Conservation (phyloP, 2,329 filamentous ascomycete genomes). For the Ceratocystis eucalypticola region DNA sequence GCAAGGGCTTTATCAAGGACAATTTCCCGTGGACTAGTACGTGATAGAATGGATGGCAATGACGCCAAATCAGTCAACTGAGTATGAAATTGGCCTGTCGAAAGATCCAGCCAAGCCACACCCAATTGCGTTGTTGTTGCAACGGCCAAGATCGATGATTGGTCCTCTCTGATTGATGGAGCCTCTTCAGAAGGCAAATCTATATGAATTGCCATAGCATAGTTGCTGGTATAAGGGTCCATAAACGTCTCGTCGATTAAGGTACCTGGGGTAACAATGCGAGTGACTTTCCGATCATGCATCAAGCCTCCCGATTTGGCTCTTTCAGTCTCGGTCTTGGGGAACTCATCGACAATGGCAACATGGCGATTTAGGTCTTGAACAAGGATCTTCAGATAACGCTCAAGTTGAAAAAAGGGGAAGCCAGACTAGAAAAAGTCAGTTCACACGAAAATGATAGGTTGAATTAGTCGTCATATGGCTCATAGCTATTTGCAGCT, state of each 20-base stretch:
- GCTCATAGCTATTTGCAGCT: background rate
- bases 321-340: constrained; percentile 51
- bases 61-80: constrained; percentile 58
- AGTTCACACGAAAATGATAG: background rate
- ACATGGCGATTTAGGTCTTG: constrained; percentile 84
- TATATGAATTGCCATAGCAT: constrained; percentile 67
- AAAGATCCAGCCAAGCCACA: constrained; percentile 86
- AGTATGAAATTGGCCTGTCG: constrained; percentile 87
- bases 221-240: constrained; percentile 88
- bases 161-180: background rate
- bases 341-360: constrained; percentile 86
- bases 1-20: constrained; percentile 49
- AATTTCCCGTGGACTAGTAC: constrained; percentile 73
- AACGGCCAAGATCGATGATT: background rate
- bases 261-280: constrained; percentile 87
- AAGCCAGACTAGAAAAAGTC: constrained; percentile 59
- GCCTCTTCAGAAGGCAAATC: background rate
- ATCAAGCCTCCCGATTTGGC: constrained; percentile 56
- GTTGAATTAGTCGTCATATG: background rate
- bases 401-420: constrained; percentile 81
- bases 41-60: constrained; percentile 66
- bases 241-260: constrained; percentile 97
- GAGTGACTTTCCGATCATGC: constrained; percentile 72
- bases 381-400: constrained; percentile 83
- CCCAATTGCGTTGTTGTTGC: constrained; percentile 38